Base-by-base conservation (phyloP, 345 rosid genomes). In the Aquilaria yunnanensis region DNA sequence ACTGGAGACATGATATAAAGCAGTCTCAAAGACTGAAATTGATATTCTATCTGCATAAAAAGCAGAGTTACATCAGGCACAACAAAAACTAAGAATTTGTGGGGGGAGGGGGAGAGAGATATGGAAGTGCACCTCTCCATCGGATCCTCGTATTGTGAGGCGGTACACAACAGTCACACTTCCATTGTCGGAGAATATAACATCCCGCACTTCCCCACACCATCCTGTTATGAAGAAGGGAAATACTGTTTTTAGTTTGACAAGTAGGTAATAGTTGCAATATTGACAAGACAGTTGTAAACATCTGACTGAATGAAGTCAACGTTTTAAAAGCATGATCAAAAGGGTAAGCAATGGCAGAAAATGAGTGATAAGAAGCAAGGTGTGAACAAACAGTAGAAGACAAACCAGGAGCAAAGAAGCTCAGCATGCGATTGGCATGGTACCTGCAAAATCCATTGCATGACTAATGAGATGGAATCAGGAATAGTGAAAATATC, bases 151-250 rank as follows among this genome's bases (percentile, higher is more conserved):
- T 54, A 94, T 76, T 34, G 97, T 88, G 71, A 94, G 88, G 59
- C 97, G 96, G 74, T 90, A 94, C 4, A 90, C 96, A 61, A 94
- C 97, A 1, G 97, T 88, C 58, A 94, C 94, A 55, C 80, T 82
- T 63, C 95, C 96, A 67, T 83, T 85, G 55, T 94, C 95, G 1
- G 96, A 79, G 72, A 90, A 94, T 51, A 94, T 90, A 55, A 90
- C 97, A 74, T 94, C 96, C 1, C 97, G 90, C 59, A 94, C 87
- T 75, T 94, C 99, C 63, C 97, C 99, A 56, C 99, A 90, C 99
- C 97, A 94, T 69, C 97, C 96, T 91, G 83, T 59, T 64, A 47
- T 14, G 45, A 43, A n/a, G 13, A 49, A 37, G 43, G 8, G 5
- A 5, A 37, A 37, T 37, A 37, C 43, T 37, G 43, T 12, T 32